Conservation (phyloP, 352 stramenopile genomes). For the Plasmopara viticola region DNA sequence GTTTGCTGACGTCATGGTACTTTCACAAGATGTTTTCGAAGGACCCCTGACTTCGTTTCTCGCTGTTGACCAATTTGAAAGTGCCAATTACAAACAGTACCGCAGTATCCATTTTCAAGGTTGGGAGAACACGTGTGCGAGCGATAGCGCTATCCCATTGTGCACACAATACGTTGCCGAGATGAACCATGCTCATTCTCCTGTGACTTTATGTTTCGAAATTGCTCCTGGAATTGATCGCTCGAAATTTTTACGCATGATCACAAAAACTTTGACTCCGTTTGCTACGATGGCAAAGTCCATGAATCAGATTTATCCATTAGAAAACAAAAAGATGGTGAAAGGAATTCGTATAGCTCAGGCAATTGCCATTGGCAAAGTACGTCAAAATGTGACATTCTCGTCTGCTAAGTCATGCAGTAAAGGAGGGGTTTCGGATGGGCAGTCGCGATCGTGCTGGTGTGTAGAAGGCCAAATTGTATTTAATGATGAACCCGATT, state of each 20-base stretch:
- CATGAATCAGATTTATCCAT: slow-evolving; percentile 36
- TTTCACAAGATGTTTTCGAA: slow-evolving; percentile 62
- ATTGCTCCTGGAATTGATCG: slow-evolving; percentile 46
- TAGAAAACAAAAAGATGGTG: slow-evolving; percentile 19
- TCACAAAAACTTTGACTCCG: slow-evolving; percentile 41
- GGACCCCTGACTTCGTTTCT: slow-evolving; percentile 45
- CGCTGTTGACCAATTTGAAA: slow-evolving; percentile 52
- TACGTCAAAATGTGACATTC: slow-evolving; percentile 12
- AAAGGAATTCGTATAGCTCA: slow-evolving; percentile 53
- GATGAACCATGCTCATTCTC: slow-evolving; percentile 18
- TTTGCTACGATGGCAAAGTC: slow-evolving; percentile 39
- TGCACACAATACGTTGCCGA: slow-evolving; percentile 26
- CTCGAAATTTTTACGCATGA: slow-evolving; percentile 44
- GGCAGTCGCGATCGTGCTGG: slow-evolving; percentile 33
- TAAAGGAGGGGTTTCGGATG: slow-evolving; percentile 15
- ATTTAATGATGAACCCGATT: slow-evolving; percentile 41
- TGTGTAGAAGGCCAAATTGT: slow-evolving; percentile 45
- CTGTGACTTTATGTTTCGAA: slow-evolving; percentile 39
- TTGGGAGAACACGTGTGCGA: slow-evolving; percentile 24
- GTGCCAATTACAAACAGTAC: slow-evolving; percentile 47
- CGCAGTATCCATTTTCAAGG: slow-evolving; percentile 36
- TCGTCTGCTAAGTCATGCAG: slow-evolving; percentile 5
- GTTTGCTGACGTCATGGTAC: slow-evolving; percentile 64
- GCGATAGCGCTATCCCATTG: background rate
- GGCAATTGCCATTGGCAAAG: slow-evolving; percentile 38